Conservation (phyloP, 1,139 yeast species). For the Ogataea hybrid region DNA sequence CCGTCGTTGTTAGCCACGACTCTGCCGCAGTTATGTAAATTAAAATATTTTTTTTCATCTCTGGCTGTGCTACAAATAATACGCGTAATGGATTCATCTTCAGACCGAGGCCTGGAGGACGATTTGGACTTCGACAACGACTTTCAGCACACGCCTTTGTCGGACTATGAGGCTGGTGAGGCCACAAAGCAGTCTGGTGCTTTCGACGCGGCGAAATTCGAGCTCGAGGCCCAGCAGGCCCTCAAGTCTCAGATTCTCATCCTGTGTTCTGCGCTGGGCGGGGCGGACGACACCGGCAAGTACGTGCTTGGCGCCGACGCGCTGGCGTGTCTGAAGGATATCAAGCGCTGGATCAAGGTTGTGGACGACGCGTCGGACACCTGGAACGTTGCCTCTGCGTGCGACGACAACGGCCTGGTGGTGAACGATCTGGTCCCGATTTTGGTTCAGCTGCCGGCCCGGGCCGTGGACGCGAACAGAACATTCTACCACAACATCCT, state of each 20-base stretch:
- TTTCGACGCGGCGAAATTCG: slow-evolving; percentile 4
- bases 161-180: slow-evolving; percentile 14
- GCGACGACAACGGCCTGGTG: slow-evolving; percentile 77
- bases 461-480: slow-evolving; percentile 19
- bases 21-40: slow-evolving; percentile 6
- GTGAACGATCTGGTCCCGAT: slow-evolving; percentile 73
- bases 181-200: slow-evolving; percentile 9
- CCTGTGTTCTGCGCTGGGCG: slow-evolving; percentile 79
- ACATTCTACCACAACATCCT: slow-evolving; percentile 57
- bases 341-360: slow-evolving; percentile 81
- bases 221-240: slow-evolving; percentile 36
- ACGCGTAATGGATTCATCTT: slow-evolving; percentile 15
- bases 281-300: slow-evolving; percentile 58
- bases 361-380: slow-evolving; percentile 72
- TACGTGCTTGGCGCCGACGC: slow-evolving; percentile 92
- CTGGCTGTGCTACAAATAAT: slow-evolving; percentile 4
- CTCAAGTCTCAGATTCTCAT: slow-evolving; percentile 68
- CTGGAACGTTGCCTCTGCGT: slow-evolving; percentile 84
- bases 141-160: slow-evolving; percentile 8
- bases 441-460: slow-evolving; percentile 68
- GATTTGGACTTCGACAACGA: slow-evolving; percentile 26
- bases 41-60: neutral
- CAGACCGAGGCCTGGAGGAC: slow-evolving; percentile 30
- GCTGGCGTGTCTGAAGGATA: slow-evolving; percentile 79
- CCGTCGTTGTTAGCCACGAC: slow-evolving; percentile 14